A percentile compares a stretch with the other conserved stretches of the same genome.
Evolutionary conservation across 495 filamentous ascomycete genomes (phyloP).

Genomic region (Amphirosellinia nigrospora): DNA sequence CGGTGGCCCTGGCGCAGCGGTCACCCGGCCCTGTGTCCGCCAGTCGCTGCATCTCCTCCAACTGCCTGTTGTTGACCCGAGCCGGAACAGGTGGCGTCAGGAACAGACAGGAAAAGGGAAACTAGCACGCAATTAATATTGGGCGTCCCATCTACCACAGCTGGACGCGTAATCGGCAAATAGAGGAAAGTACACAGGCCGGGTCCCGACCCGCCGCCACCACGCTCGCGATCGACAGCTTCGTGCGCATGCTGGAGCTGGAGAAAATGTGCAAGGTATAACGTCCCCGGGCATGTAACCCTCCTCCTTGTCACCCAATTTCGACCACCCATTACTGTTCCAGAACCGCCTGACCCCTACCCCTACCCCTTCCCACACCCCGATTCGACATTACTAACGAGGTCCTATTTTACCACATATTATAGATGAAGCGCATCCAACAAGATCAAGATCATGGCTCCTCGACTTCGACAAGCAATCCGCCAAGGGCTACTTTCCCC

Average conservation of each 20-base stretch:
- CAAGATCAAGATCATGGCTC: slow-evolving; percentile 39
- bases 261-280: slow-evolving; percentile 60
- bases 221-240: slow-evolving; percentile 45
- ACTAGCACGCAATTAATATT: slow-evolving; percentile 28
- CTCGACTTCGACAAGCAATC: slow-evolving; percentile 33
- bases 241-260: slow-evolving; percentile 58
- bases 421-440: slow-evolving; percentile 48
- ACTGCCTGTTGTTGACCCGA: slow-evolving; percentile 18
- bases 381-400: slow-evolving; percentile 38
- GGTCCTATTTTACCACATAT: slow-evolving; percentile 36
- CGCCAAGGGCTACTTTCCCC: slow-evolving; percentile 40
- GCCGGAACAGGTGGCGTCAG: slow-evolving; percentile 6
- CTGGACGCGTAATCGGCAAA: slow-evolving; percentile 44
- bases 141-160: slow-evolving; percentile 19
- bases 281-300: slow-evolving; percentile 43
- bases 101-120: slow-evolving; percentile 2
- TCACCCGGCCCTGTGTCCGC: slow-evolving; percentile 30
- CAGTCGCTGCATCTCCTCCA: slow-evolving; percentile 21
- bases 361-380: slow-evolving; percentile 28
- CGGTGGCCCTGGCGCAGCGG: slow-evolving; percentile 22
- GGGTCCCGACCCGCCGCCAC: slow-evolving; percentile 36
- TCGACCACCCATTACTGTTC: slow-evolving; percentile 29
- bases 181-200: slow-evolving; percentile 41
- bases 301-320: slow-evolving; percentile 34
- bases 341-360: slow-evolving; percentile 25